Base-by-base conservation (phyloP, 1,284 basidiomycete genomes). In the Apiotrichum domesticum region DNA sequence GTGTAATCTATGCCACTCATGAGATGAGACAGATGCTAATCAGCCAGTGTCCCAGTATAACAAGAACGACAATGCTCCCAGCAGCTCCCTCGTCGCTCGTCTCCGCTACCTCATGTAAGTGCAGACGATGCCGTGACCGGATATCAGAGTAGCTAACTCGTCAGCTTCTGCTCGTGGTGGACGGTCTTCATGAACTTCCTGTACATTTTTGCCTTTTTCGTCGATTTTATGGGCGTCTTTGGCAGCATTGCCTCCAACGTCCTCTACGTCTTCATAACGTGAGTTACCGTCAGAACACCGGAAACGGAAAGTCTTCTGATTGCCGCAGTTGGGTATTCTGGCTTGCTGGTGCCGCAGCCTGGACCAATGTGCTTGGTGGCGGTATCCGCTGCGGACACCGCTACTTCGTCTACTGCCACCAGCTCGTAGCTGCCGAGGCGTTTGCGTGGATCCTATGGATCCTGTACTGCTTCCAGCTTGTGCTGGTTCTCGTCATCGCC, bases 371-470 rank as follows among this genome's bases (percentile, higher is more conserved):
- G 47, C 61, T 75, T 43, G 67, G 67, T 35, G 73, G 75, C 54
- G 71, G 72, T 15, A 56, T 67, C 44, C 53, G 65, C 55, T 77
- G 77, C 56, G 54, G 61, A 35, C 35, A 37, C 39, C 21, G 33
- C 15, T 46, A 52, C 37, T 40, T 73, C n/a, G 54, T 56, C 35
- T 68, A 74, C 69, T 75, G 72, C 66, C 58, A 55, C 46, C 71
- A 73, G 55, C 67, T 71, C 57, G 63, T 71, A 43, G 70, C 75
- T 7, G 64, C 71, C 52, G 69, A 73, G 61, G 75, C 74, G 2
- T 78, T 78, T 53, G 76, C 68, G 5, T 78, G 77, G 77, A 74
- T 77, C 57, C 61, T 67, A 55, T 75, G 66, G 64, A 77, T 78
- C 66, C 41, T 77, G 54, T 42, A 40, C 21, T 50, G 39, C 49